These are phyloP conservation scores for Withania somnifera DNA, from an alignment of 305 asterid genomes.

Conservation along the genomic window DNA sequence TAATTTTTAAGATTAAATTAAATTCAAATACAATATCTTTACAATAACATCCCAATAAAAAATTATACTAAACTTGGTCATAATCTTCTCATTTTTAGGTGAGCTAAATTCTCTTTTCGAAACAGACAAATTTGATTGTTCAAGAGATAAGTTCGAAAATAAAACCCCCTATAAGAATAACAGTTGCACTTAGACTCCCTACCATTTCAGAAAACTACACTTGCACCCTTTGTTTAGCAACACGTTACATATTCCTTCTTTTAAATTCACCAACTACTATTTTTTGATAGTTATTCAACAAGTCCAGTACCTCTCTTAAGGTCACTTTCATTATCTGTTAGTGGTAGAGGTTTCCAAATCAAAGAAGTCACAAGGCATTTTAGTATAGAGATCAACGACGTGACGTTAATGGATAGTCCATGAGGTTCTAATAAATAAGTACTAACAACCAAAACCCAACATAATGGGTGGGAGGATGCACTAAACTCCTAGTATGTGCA, in stretches of 20 bases:
- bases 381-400: neutral
- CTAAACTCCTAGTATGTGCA: no score
- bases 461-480: no score
- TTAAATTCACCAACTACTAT: neutral
- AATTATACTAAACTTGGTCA: no score
- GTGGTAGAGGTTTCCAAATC: neutral
- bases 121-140: neutral
- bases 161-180: neutral
- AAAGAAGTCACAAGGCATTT: neutral
- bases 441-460: no score
- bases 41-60: no score
- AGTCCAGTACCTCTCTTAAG: neutral
- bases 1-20: no score
- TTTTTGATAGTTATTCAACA: neutral
- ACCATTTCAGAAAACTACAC: neutral
- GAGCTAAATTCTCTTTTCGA: neutral
- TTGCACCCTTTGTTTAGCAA: neutral
- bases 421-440: neutral
- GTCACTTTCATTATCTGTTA: neutral
- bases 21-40: no score
- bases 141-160: neutral
- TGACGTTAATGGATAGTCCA: neutral
- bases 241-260: neutral
- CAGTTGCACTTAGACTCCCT: neutral
- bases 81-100: neutral